A percentile compares a stretch with the other conserved stretches of the same genome.
These are phyloP conservation scores for Erysiphe pulchra DNA, from an alignment of 2,329 filamentous ascomycete genomes.

Conservation along the genomic window DNA sequence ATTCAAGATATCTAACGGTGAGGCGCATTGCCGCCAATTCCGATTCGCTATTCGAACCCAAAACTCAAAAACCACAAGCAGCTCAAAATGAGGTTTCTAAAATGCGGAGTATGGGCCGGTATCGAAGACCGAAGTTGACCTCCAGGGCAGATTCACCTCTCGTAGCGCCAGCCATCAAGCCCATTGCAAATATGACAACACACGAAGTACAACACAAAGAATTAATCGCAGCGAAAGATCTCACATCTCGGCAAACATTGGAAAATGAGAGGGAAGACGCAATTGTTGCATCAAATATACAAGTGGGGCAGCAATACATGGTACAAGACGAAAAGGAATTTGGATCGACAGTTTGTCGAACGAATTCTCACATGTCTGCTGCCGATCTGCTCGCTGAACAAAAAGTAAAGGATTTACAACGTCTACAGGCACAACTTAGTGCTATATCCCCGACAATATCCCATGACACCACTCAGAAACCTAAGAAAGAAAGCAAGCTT, in stretches of 20 bases:
- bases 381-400: conserved; percentile 6
- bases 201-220: too few species aligned
- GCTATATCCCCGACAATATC: conserved; percentile 6
- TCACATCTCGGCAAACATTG: not conserved
- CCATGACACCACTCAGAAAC: conserved; percentile 2
- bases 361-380: too few species aligned
- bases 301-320: conserved; percentile 1
- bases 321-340: too few species aligned
- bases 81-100: not conserved
- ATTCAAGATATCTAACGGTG: too few species aligned
- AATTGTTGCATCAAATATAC: conserved; percentile 5
- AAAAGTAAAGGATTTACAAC: conserved; percentile 13
- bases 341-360: too few species aligned
- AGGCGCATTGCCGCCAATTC: not conserved
- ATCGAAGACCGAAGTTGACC: conserved; percentile 10
- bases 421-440: conserved; percentile 12
- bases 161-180: too few species aligned
- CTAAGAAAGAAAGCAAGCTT: conserved; percentile 8
- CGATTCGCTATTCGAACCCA: not conserved
- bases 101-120: conserved; percentile 15
- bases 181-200: too few species aligned
- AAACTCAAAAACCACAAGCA: not conserved
- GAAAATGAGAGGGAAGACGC: conserved; percentile 3
- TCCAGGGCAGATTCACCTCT: not conserved
- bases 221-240: too few species aligned